phyloP scores from a whole-genome alignment of 495 filamentous ascomycete species.

The Hyaloscypha bicolor region DNA sequence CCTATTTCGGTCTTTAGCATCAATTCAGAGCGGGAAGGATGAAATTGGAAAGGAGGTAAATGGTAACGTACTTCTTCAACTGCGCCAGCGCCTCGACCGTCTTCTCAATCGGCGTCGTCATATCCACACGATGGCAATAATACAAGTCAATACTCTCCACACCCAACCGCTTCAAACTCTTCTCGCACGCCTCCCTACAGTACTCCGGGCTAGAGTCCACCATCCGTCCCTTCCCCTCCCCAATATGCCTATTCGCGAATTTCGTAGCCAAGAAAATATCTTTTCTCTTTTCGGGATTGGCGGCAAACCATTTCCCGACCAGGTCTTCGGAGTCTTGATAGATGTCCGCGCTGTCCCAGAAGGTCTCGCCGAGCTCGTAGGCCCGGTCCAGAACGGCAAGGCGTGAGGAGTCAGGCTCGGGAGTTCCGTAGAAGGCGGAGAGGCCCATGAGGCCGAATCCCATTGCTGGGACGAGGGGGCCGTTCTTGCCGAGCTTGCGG shows the following conservation, averaged over 20 bases:
- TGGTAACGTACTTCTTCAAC: constrained; percentile 29
- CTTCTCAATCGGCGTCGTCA: constrained; percentile 60
- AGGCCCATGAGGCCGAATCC: constrained; percentile 62
- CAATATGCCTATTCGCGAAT: constrained; percentile 38
- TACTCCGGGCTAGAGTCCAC: constrained; percentile 35
- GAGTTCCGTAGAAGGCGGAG: constrained; percentile 45
- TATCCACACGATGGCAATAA: constrained; percentile 56
- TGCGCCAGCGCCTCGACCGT: constrained; percentile 53
- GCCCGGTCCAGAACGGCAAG: constrained; percentile 48
- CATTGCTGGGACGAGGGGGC: constrained; percentile 55
- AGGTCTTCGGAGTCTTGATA: constrained; percentile 54
- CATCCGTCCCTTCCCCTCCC: constrained; percentile 14
- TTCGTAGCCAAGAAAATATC: constrained; percentile 59
- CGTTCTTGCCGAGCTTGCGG: constrained; percentile 54
- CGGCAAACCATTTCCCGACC: constrained; percentile 58
- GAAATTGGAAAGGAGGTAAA: background rate
- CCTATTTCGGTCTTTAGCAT: constrained; percentile 9
- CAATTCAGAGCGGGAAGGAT: background rate
- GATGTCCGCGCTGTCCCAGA: constrained; percentile 64
- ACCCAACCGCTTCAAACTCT: constrained; percentile 52
- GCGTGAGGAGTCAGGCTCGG: constrained; percentile 39
- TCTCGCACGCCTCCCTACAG: constrained; percentile 38
- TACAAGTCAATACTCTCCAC: constrained; percentile 59
- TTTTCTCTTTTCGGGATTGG: constrained; percentile 47
- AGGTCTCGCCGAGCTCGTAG: constrained; percentile 52